Evolutionary conservation across 192 early-diverging fungal species (phyloP).

Genomic region (Spinellus fusiger): DNA sequence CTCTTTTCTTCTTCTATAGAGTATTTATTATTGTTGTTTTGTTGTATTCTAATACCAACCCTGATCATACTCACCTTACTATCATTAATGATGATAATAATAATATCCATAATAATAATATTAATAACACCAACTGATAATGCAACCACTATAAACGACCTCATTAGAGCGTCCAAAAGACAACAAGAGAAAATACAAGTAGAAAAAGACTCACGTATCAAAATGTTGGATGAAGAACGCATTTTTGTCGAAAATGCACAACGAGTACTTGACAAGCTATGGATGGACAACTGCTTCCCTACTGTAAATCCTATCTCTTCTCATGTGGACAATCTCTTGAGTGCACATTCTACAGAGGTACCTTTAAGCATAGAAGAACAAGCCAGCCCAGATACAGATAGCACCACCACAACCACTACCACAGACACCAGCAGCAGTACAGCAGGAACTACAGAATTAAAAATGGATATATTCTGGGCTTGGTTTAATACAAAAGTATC

Average conservation of each 20-base stretch:
- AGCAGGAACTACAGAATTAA: neutral
- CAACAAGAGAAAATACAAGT: slow-evolving; percentile 26
- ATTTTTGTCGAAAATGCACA: slow-evolving; percentile 14
- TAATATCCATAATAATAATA: too few relatives aligned
- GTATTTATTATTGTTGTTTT: too few relatives aligned
- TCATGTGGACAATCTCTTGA: neutral
- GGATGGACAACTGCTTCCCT: neutral
- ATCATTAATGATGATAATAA: too few relatives aligned
- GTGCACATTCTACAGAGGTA: too few relatives aligned
- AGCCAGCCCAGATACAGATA: neutral
- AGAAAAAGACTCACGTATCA: slow-evolving; percentile 17
- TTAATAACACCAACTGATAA: too few relatives aligned
- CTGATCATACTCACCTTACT: too few relatives aligned
- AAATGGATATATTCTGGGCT: slow-evolving; percentile 3
- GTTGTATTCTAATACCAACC: too few relatives aligned
- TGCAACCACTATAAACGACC: neutral
- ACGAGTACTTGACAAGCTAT: slow-evolving; percentile 1
- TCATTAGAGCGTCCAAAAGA: slow-evolving; percentile 30
- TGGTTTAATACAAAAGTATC: slow-evolving; percentile 30
- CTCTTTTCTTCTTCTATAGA: too few relatives aligned
- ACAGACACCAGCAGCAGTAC: neutral
- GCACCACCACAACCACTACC: neutral
- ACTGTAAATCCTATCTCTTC: neutral
- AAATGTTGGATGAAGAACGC: slow-evolving; percentile 27
- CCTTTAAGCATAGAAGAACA: too few relatives aligned